A percentile compares a stretch with the other conserved stretches of the same genome.
phyloP scores from a whole-genome alignment of 2,329 filamentous ascomycete genomes.

The Corniculantispora saksenae region DNA sequence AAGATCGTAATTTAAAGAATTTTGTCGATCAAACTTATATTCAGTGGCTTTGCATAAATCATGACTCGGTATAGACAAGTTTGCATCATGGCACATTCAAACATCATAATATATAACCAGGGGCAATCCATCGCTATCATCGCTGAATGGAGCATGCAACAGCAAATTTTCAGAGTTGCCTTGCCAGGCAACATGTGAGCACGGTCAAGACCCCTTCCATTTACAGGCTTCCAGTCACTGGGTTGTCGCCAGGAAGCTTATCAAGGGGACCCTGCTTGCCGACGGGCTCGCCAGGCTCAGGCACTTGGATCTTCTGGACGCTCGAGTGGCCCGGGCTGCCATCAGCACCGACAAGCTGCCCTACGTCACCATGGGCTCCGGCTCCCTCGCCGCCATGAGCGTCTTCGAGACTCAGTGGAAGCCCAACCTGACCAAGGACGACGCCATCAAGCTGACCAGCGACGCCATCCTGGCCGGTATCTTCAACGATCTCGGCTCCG shows the following conservation, averaged over 20 bases:
- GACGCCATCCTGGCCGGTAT: constrained; percentile 95
- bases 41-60: not conserved
- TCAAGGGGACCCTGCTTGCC: constrained; percentile 27
- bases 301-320: constrained; percentile 23
- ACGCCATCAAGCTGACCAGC: constrained; percentile 78
- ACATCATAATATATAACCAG: not conserved
- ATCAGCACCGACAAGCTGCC: constrained; percentile 92
- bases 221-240: constrained; percentile 20
- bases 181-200: too few species aligned
- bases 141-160: too few species aligned
- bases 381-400: constrained; percentile 94
- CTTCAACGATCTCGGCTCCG: constrained; percentile 96
- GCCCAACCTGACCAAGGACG: constrained; percentile 71
- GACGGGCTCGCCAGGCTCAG: constrained; percentile 29
- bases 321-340: constrained; percentile 26
- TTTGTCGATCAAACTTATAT: not conserved
- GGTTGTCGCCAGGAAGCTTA: constrained; percentile 31
- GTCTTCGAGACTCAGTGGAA: constrained; percentile 98
- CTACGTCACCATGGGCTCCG: constrained; percentile 98
- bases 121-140: not conserved
- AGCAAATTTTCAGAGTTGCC: too few species aligned
- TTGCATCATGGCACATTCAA: not conserved
- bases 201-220: not conserved
- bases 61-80: not conserved
- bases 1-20: not conserved